A percentile compares a stretch with the other conserved stretches of the same genome.
These are phyloP conservation scores for Penicillium pancosmium DNA, from an alignment of 495 filamentous ascomycete genomes.

Conservation along the genomic window DNA sequence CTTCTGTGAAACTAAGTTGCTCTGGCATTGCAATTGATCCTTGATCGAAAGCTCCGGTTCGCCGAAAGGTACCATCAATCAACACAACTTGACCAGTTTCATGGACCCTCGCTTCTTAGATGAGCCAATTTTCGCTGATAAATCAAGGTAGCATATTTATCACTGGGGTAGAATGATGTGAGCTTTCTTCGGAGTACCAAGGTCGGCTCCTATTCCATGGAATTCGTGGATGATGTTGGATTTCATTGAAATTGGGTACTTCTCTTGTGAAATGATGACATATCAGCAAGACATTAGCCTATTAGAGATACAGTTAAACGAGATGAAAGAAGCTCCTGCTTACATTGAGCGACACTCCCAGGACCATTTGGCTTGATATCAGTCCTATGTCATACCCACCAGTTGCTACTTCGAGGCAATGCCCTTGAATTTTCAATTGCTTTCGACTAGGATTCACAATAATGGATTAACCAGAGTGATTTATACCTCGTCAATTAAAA, in stretches of 20 bases:
- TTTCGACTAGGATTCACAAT: background rate
- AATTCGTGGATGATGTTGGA: conserved; percentile 16
- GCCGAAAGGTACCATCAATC: conserved; percentile 60
- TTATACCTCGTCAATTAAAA: background rate
- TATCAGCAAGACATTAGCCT: background rate
- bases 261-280: background rate
- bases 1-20: conserved; percentile 56
- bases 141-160: no score
- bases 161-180: no score
- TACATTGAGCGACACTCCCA: background rate
- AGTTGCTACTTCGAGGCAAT: background rate
- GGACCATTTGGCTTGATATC: background rate
- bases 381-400: background rate
- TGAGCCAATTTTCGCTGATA: no score
- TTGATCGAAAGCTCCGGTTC: conserved; percentile 56
- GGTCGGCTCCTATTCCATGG: conserved; percentile 42
- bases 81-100: conserved; percentile 60
- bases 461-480: no score
- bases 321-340: background rate
- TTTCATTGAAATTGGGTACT: conserved; percentile 10
- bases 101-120: conserved; percentile 39
- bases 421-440: background rate
- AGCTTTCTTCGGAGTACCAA: conserved; percentile 20
- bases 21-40: conserved; percentile 57
- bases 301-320: conserved; percentile 2